Evolutionary conservation across 371 early-diverging fungal species (phyloP), one percentile per base, ranked within the genome.

Genomic region (Dinochytrium kinnereticum): DNA sequence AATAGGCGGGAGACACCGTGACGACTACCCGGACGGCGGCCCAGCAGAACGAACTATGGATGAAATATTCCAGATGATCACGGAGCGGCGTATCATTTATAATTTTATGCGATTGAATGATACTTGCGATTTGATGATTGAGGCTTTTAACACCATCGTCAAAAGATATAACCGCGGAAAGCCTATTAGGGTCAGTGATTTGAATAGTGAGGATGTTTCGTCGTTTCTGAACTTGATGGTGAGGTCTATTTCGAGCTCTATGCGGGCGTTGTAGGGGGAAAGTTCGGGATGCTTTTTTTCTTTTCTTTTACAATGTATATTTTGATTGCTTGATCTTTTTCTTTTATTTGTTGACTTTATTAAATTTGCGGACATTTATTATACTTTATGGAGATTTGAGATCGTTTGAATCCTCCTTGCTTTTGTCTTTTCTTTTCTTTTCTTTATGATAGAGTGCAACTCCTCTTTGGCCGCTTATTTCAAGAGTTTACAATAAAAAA

Each of bases 41-140:
- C 7, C 24, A 13, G 55, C n/a, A 15, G 55, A 53, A 53, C 10
- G 5, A 26, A 53, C 55, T 5, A 53, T 53, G 55, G 55, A 53
- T 5, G 55, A 53, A 5, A 53, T 53, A 15, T 24, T 53, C 24
- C 55, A 24, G 7, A 24, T 15, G 24, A 26, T 53, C 17, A 53
- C 55, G 55, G 55, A 53, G 26, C 13, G 55, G 5, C 17, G 55
- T 5, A 53, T 53, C 55, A 53, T 53, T 26, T 53, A 53, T 26
- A 53, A 53, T 26, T 53, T 53, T 53, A n/a, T 53, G 24, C 7
- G 55, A 26, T 53, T 53, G 55, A 53, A 53, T 26, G 26, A 53
- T 13, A 5, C 55, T n/a, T 53, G 55, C 24, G 55, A 53, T 26
- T 21, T 26, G 10, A 53, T 53, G 55, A 24, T 53, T n/a, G 17